Evolutionary conservation across 2,329 filamentous ascomycete species (phyloP).

Genomic region (Samsoniella hepiali): DNA sequence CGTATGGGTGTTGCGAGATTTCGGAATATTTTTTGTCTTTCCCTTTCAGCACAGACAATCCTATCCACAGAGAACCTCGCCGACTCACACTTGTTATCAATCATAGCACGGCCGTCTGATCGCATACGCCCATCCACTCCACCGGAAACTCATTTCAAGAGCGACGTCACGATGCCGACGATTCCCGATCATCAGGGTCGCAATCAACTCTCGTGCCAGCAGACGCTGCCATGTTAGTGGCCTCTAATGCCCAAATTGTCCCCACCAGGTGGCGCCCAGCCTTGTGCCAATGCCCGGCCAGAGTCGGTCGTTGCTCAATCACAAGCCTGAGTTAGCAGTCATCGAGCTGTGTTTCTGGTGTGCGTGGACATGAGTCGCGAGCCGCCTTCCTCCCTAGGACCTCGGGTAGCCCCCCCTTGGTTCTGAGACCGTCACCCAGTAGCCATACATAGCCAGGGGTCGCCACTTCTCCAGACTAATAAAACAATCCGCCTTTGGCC

Average conservation of each 20-base stretch:
- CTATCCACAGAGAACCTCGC: no score
- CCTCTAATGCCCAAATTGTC: background rate
- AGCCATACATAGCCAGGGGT: background rate
- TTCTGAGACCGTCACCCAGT: background rate
- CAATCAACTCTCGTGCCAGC: background rate
- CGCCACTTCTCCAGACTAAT: background rate
- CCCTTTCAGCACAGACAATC: background rate
- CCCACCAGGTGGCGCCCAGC: slow-evolving; percentile 2
- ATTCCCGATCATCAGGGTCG: background rate
- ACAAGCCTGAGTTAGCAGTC: background rate
- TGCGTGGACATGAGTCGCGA: background rate
- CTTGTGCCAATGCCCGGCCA: slow-evolving; percentile 5
- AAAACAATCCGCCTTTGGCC: background rate
- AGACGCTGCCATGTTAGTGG: background rate
- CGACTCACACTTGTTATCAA: background rate
- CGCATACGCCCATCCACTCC: background rate
- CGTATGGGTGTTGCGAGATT: background rate
- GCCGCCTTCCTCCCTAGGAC: background rate
- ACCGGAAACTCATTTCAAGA: background rate
- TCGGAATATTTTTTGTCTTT: background rate
- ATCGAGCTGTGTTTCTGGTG: background rate
- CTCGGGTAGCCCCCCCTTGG: background rate
- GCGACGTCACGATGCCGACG: background rate
- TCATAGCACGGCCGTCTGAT: background rate
- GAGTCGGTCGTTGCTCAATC: slow-evolving; percentile 7